phyloP scores from a whole-genome alignment of 768 basidiomycete genomes.

The Boletus subparvulus region DNA sequence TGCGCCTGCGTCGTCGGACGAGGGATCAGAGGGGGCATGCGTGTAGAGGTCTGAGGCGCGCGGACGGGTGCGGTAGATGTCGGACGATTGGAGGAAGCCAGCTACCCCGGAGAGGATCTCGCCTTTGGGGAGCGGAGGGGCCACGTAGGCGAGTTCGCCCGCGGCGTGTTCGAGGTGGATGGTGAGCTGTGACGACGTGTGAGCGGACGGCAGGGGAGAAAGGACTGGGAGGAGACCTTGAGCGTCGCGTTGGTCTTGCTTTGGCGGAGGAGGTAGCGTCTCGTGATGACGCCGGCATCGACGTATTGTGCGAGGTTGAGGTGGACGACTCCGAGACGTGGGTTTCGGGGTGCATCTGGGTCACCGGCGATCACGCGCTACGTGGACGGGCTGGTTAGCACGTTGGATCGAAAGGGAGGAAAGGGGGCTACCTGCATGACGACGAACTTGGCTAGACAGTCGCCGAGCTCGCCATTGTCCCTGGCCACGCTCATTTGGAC shows the following conservation, averaged over 20 bases:
- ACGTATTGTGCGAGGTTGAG: constrained; percentile 79
- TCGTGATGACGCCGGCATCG: constrained; percentile 52
- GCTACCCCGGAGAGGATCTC: constrained; percentile 72
- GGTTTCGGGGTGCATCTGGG: constrained; percentile 53
- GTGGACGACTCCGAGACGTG: constrained; percentile 61
- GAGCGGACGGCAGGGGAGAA: background rate
- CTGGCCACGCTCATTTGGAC: constrained; percentile 64
- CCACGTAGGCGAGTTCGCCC: constrained; percentile 54
- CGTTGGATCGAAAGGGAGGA: background rate
- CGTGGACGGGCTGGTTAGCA: background rate
- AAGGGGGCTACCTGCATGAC: constrained; percentile 49
- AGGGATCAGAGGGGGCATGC: constrained; percentile 28
- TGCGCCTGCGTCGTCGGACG: constrained; percentile 16
- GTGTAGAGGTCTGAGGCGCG: constrained; percentile 49
- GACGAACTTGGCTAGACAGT: constrained; percentile 61
- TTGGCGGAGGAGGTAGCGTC: constrained; percentile 65
- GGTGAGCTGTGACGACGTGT: constrained; percentile 45
- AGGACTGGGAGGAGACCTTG: constrained; percentile 42
- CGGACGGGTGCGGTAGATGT: constrained; percentile 52
- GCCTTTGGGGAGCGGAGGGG: constrained; percentile 68
- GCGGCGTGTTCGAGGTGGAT: constrained; percentile 55
- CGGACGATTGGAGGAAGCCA: constrained; percentile 54
- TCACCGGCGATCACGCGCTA: constrained; percentile 61
- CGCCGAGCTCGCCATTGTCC: constrained; percentile 45
- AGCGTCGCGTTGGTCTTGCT: constrained; percentile 81